Evolutionary conservation across 2,329 filamentous ascomycete species (phyloP).

Genomic region (Cladophialophora carrionii): DNA sequence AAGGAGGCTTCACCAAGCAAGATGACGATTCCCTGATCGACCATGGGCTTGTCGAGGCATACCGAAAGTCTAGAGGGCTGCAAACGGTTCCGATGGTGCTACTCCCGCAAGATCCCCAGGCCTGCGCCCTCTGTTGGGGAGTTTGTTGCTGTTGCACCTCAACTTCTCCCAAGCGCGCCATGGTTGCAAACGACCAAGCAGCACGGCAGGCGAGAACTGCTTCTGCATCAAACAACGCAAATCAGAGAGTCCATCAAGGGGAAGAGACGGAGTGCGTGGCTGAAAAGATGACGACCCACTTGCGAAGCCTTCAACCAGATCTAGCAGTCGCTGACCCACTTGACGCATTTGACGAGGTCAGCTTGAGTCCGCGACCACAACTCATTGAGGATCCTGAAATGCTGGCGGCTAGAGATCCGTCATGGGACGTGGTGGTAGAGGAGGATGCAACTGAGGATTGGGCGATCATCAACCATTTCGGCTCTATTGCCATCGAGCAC

Average conservation of each 20-base stretch:
- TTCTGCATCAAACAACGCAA: not conserved
- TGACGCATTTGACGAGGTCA: slow-evolving; percentile 4
- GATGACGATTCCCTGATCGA: not conserved
- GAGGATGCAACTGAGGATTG: slow-evolving; percentile 16
- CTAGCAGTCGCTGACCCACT: not conserved
- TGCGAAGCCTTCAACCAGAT: not conserved
- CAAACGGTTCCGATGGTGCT: not conserved
- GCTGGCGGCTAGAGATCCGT: not conserved
- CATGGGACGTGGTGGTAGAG: slow-evolving; percentile 13
- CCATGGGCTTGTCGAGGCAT: not conserved
- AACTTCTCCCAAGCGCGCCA: not conserved
- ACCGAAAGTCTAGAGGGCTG: not conserved
- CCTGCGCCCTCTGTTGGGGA: not conserved
- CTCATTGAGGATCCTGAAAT: not conserved
- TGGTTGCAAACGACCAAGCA: not conserved
- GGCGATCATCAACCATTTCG: slow-evolving; percentile 15
- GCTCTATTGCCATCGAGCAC: slow-evolving; percentile 8
- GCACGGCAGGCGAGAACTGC: not conserved
- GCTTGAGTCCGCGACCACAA: not conserved
- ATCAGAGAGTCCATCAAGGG: not conserved
- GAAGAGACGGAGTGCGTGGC: not conserved
- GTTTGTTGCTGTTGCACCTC: not conserved
- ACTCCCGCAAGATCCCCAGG: not conserved
- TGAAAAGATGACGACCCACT: not conserved
- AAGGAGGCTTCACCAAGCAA: not conserved